Base-by-base conservation (phyloP, 2,329 filamentous ascomycete species). In the Pseudopyrenochaeta lycopersici region DNA sequence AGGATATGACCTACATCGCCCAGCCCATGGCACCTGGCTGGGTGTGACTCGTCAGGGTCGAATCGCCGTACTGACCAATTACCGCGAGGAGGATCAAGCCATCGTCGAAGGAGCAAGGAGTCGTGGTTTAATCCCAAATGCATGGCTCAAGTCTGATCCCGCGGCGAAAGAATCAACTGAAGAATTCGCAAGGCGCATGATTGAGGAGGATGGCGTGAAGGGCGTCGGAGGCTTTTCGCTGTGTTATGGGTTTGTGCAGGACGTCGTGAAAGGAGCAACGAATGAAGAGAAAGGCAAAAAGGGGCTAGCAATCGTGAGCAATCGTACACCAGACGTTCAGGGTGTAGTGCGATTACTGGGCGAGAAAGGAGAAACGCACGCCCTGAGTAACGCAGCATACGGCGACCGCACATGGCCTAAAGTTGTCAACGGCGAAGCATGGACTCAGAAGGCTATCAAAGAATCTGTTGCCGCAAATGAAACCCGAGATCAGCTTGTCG, bases 221-320 rank as follows among this genome's bases (percentile, higher is more conserved):
- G 81, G 84, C 54, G 84, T 87, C 0, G 86, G 86, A 1, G 86
- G 86, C 1, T 88, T 88, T 68, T 88, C 84, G 56, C 73, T 89
- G 7, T 78, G 85, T 2, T 88, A 85, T 68, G 86, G 86, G 0
- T 75, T 80, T 46, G 68, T 86, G 21, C 77, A 80, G 27, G 79
- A 84, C 56, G 70, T 74, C 14, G 67, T 69, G 32, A 68, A 64
- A 44, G 47, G 46, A 11, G 51, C 47, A 10, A 56, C 27, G 9
- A 53, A 67, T n/a, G 49, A 46, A 1, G 55, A 21, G n/a, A 21
- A 51, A 7, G 55, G 20, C 9, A 49, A 64, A n/a, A 14, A 20
- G 12, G 79, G 79, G 0, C 70, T 89, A 29, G 83, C 82, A 0
- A 80, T 88, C 35, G 77, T 89, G n/a, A 88, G 85, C 14, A 89